Percentiles rank a stretch among this genome's conserved stretches.
These are phyloP conservation scores for Quercus lobata DNA, from an alignment of 331 rosid genomes.

Conservation along the genomic window DNA sequence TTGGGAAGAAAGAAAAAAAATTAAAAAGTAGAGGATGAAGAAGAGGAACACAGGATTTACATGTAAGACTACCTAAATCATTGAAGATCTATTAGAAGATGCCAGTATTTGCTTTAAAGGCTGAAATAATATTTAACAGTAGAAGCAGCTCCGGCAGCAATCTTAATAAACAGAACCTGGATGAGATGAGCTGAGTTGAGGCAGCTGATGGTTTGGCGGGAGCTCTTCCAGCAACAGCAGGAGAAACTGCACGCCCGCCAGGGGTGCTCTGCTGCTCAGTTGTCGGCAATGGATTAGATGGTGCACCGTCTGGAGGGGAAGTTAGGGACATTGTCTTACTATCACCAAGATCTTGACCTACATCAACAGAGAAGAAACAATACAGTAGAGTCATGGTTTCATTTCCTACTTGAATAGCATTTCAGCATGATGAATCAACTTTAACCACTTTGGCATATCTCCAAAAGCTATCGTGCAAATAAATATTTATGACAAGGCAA, in stretches of 20 bases:
- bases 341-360: conserved; percentile 82
- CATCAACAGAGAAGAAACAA: neutral
- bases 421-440: neutral
- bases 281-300: conserved; percentile 70
- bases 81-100: conserved; percentile 12
- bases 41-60: conserved; percentile 48
- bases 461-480: neutral
- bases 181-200: conserved; percentile 28
- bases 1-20: neutral
- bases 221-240: conserved; percentile 91
- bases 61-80: conserved; percentile 41
- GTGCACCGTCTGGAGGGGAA: conserved; percentile 48
- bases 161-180: conserved; percentile 23
- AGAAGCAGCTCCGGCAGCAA: conserved; percentile 34
- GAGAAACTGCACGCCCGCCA: conserved; percentile 64
- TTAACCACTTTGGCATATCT: neutral
- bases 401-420: neutral
- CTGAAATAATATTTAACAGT: conserved; percentile 28
- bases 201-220: conserved; percentile 75
- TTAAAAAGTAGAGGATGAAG: neutral
- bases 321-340: conserved; percentile 46
- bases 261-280: conserved; percentile 72
- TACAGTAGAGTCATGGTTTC: neutral
- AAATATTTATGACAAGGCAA: neutral
- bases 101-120: conserved; percentile 22